Percentiles rank a stretch among this genome's conserved stretches.
These are phyloP conservation scores for Allium cepa DNA, from an alignment of 106 monocot genomes.

Conservation along the genomic window DNA sequence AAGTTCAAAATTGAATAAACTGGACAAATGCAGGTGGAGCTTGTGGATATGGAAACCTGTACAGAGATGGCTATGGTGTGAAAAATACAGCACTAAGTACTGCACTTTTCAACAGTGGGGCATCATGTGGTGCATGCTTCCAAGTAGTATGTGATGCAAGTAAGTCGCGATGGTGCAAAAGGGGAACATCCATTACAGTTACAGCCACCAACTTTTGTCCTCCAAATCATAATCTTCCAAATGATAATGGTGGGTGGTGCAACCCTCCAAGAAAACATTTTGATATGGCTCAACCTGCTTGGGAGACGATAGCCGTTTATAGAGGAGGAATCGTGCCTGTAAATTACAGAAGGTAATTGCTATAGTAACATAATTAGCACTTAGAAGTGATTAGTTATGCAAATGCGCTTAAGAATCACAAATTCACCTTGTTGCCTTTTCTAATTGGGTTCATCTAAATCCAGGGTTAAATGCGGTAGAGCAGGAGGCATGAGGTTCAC, in stretches of 20 bases:
- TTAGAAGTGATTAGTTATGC: too few species aligned
- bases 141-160: conserved; percentile 24
- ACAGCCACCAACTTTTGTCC: conserved; percentile 72
- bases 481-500: conserved; percentile 50
- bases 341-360: conserved; percentile 32
- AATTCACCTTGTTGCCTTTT: too few species aligned
- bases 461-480: conserved; percentile 39
- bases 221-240: conserved; percentile 49
- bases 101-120: conserved; percentile 59
- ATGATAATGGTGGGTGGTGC: conserved; percentile 66
- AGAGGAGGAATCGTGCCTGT: conserved; percentile 62
- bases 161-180: conserved; percentile 35
- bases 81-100: conserved; percentile 73
- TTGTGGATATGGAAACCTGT: conserved; percentile 51
- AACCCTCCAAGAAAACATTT: conserved; percentile 51
- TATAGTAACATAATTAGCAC: too few species aligned
- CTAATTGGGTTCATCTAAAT: not conserved
- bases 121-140: conserved; percentile 45
- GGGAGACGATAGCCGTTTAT: conserved; percentile 36
- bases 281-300: conserved; percentile 76
- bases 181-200: conserved; percentile 27
- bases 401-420: too few species aligned
- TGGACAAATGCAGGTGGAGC: conserved; percentile 32
- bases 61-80: conserved; percentile 38
- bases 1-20: not conserved